A percentile compares a stretch with the other conserved stretches of the same genome.
Evolutionary conservation across 1,139 yeast species (phyloP).

Genomic region (Lodderomyces orthopsilosis): DNA sequence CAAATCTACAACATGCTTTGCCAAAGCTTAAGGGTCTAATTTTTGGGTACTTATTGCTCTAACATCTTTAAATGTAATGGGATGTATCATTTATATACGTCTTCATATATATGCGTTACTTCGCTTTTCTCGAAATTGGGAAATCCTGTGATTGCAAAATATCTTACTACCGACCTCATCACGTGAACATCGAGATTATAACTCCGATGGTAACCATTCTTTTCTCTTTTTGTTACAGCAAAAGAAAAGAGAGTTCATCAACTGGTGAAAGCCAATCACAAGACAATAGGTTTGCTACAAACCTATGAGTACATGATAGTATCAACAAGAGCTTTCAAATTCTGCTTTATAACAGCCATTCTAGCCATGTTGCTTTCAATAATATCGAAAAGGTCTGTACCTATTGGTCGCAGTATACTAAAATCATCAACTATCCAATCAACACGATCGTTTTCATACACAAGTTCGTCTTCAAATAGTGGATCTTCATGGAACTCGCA

Average conservation of each 20-base stretch:
- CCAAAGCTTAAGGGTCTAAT: no score
- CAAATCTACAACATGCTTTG: no score
- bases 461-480: slow-evolving; percentile 12
- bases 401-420: slow-evolving; percentile 9
- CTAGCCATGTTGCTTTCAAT: slow-evolving; percentile 31
- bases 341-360: slow-evolving; percentile 15
- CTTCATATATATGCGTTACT: no score
- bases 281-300: neutral
- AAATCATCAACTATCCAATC: neutral
- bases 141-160: no score
- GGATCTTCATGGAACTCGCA: slow-evolving; percentile 18
- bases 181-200: neutral
- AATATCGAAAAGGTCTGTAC: slow-evolving; percentile 20
- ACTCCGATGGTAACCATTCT: neutral
- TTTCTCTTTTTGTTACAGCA: neutral
- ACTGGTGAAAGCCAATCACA: no score
- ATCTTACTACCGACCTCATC: no score
- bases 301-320: slow-evolving; percentile 1
- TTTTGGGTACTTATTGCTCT: no score
- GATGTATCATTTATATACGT: no score
- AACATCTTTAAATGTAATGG: no score
- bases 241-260: neutral
- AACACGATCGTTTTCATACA: slow-evolving; percentile 12
- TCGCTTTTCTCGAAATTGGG: no score
- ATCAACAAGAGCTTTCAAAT: slow-evolving; percentile 1